Percentiles rank a stretch among this genome's conserved stretches.
These are phyloP conservation scores for Ascochyta pisi DNA, from an alignment of 2,329 filamentous ascomycete species.

Conservation along the genomic window DNA sequence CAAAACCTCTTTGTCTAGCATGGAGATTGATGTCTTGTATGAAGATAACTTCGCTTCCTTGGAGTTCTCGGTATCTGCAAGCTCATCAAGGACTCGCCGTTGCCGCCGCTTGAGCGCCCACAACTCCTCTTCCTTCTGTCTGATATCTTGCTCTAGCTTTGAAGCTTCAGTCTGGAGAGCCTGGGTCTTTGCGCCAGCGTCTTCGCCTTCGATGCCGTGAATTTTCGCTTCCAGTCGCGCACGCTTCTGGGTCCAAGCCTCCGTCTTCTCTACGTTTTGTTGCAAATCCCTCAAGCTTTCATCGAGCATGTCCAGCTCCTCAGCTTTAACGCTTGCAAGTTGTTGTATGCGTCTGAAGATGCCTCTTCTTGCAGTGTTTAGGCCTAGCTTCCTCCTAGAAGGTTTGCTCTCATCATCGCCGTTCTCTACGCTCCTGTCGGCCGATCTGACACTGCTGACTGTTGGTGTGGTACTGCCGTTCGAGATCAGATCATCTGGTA, in stretches of 20 bases:
- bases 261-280: constrained; percentile 64
- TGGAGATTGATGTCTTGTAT: constrained; percentile 70
- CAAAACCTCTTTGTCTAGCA: constrained; percentile 69
- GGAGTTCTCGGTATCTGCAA: constrained; percentile 68
- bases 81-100: constrained; percentile 64
- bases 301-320: constrained; percentile 69
- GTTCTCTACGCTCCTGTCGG: constrained; percentile 33
- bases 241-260: constrained; percentile 65
- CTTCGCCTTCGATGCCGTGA: constrained; percentile 60
- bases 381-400: constrained; percentile 62
- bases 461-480: constrained; percentile 60
- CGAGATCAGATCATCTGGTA: constrained; percentile 53
- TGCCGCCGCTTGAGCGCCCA: constrained; percentile 66
- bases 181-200: constrained; percentile 64
- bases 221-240: constrained; percentile 63
- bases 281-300: constrained; percentile 64
- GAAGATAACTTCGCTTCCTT: constrained; percentile 75
- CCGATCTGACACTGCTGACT: constrained; percentile 48
- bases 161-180: constrained; percentile 59
- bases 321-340: constrained; percentile 69
- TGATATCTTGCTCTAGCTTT: constrained; percentile 68
- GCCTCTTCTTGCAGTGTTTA: constrained; percentile 69
- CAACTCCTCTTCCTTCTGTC: constrained; percentile 69
- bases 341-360: constrained; percentile 69
- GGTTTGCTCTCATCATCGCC: constrained; percentile 21